Percentiles rank a stretch among this genome's conserved stretches.
Evolutionary conservation across 352 stramenopile species (phyloP).

Genomic region (Globisporangium megalacanthum): DNA sequence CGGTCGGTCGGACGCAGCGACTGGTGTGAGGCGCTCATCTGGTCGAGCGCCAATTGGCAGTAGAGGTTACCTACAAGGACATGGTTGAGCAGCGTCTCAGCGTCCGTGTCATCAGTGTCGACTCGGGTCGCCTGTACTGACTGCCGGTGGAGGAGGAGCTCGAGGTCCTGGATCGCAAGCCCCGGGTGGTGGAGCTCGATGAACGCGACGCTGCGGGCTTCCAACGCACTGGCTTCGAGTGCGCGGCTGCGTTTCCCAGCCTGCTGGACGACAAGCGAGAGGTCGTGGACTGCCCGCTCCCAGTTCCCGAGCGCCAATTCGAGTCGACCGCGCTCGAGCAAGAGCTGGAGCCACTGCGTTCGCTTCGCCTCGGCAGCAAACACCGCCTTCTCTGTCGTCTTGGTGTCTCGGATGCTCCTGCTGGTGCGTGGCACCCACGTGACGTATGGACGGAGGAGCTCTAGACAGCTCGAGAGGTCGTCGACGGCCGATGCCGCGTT

Average conservation of each 20-base stretch:
- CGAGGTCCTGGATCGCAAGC: constrained; percentile 45
- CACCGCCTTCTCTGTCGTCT: constrained; percentile 19
- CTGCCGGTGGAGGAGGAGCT: constrained; percentile 21
- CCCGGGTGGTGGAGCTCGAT: constrained; percentile 31
- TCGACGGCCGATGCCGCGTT: constrained; percentile 37
- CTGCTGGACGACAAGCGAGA: constrained; percentile 37
- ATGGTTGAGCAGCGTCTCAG: constrained; percentile 30
- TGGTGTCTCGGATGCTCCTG: not conserved
- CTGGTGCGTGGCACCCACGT: constrained; percentile 24
- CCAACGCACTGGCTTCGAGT: constrained; percentile 21
- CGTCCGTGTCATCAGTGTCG: not conserved
- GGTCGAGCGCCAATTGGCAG: constrained; percentile 43
- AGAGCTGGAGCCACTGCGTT: constrained; percentile 41
- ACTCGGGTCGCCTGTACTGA: constrained; percentile 7
- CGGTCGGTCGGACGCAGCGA: constrained; percentile 22
- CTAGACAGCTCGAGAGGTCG: constrained; percentile 37
- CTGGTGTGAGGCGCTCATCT: constrained; percentile 24
- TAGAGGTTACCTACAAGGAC: constrained; percentile 54
- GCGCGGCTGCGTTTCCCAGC: constrained; percentile 22
- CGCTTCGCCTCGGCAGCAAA: constrained; percentile 34
- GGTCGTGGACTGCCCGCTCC: constrained; percentile 34
- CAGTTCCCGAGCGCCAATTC: constrained; percentile 33
- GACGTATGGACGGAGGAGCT: constrained; percentile 30
- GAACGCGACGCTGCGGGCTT: constrained; percentile 29
- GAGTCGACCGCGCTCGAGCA: constrained; percentile 32